Evolutionary conservation across 371 early-diverging fungal species (phyloP).

Genomic region (Mortierella sp.): DNA sequence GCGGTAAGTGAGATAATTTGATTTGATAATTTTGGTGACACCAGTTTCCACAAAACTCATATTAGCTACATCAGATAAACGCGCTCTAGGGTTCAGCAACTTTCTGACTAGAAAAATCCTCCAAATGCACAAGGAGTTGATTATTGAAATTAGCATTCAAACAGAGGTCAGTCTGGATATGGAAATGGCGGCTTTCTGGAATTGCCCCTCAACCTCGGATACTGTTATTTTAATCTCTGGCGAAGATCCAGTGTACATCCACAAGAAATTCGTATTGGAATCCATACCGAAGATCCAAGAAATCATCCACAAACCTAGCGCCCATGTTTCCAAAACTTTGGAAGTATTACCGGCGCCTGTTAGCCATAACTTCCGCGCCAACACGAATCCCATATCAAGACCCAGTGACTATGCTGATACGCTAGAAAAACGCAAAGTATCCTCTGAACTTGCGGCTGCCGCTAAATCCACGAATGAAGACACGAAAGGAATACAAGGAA

Average conservation of each 20-base stretch:
- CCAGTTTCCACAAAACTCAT: no score
- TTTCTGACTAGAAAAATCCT: slow-evolving; percentile 1
- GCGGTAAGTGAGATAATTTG: not conserved
- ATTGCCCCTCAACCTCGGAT: slow-evolving; percentile 11
- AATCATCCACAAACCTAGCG: not conserved
- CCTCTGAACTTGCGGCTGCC: not conserved
- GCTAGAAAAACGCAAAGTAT: not conserved
- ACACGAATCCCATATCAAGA: no score
- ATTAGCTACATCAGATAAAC: not conserved
- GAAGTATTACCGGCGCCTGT: not conserved
- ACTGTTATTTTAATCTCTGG: not conserved
- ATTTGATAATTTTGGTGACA: no score
- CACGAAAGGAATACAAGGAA: not conserved
- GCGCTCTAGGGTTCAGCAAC: not conserved
- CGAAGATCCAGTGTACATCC: slow-evolving; percentile 2
- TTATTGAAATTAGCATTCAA: not conserved
- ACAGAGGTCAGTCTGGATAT: not conserved
- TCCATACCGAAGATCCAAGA: slow-evolving; percentile 1
- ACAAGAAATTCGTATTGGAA: slow-evolving; percentile 12
- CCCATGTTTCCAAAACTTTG: not conserved
- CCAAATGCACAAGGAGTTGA: not conserved
- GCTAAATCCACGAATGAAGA: not conserved
- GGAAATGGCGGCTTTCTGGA: not conserved
- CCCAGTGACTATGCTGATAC: not conserved
- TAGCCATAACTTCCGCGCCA: no score